Conservation (phyloP, 768 basidiomycete species). For the Rhodotorula kratochvilovae region DNA sequence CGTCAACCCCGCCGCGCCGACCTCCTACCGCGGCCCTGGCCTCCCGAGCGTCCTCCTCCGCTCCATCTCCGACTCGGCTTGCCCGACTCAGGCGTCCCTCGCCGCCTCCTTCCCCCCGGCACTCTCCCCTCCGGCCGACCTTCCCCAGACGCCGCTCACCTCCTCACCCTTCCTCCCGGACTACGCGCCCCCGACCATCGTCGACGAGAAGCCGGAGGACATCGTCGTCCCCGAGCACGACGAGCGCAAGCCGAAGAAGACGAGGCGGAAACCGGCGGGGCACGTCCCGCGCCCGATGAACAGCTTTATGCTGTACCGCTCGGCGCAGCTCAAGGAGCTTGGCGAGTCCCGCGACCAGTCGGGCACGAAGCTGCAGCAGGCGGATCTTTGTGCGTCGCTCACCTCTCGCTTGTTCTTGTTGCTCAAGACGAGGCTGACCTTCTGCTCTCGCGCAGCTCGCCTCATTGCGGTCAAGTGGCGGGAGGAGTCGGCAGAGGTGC, state of each 20-base stretch:
- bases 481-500: constrained; percentile 53
- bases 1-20: neutral
- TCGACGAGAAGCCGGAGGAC: no score
- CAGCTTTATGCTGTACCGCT: constrained; percentile 79
- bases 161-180: neutral
- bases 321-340: constrained; percentile 55
- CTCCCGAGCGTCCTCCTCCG: neutral
- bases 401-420: neutral
- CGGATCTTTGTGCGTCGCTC: constrained; percentile 53
- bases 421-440: no score
- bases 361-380: constrained; percentile 54
- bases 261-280: neutral
- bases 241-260: neutral
- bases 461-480: constrained; percentile 64
- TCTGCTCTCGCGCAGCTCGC: constrained; percentile 47
- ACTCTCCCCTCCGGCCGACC: no score
- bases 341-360: constrained; percentile 45
- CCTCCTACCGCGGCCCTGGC: neutral
- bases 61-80: neutral
- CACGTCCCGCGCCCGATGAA: constrained; percentile 64
- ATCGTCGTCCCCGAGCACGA: neutral
- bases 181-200: neutral
- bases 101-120: no score
- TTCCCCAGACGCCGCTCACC: neutral
- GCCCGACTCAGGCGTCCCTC: neutral